Evolutionary conservation across 495 filamentous ascomycete species (phyloP).

Genomic region (Neurospora cerealis): DNA sequence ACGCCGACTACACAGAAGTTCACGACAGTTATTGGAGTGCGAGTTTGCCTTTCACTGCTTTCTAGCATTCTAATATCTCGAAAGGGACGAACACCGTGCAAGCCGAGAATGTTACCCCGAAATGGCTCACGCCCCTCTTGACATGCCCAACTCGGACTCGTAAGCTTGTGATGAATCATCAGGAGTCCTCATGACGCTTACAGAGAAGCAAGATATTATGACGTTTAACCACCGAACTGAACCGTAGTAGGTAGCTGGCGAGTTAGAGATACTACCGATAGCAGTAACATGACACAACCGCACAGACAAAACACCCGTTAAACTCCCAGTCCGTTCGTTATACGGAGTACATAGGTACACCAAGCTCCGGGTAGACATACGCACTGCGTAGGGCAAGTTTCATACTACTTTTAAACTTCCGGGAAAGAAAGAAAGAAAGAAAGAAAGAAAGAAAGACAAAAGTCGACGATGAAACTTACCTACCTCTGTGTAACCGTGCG

Average conservation of each 20-base stretch:
- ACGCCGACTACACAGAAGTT: not conserved
- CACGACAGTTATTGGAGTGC: not conserved
- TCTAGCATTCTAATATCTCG: not conserved
- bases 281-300: not conserved
- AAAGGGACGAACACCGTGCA: not conserved
- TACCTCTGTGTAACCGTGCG: not conserved
- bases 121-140: not conserved
- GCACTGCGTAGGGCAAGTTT: not conserved
- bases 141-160: not conserved
- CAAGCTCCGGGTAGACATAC: not conserved
- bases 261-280: not conserved
- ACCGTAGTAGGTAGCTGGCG: not conserved
- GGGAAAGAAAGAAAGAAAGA: not conserved
- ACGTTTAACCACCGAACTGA: not conserved
- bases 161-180: not conserved
- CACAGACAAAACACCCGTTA: not conserved
- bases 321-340: not conserved
- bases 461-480: not conserved
- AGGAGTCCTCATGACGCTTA: not conserved
- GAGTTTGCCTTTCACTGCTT: not conserved
- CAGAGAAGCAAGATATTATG: not conserved
- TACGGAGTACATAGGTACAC: not conserved
- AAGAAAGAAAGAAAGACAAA: not conserved
- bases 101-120: not conserved
- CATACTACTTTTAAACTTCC: not conserved